Percentiles rank a stretch among this genome's conserved stretches.
Conservation (phyloP, 345 rosid genomes). For the Noccaea caerulescens region DNA sequence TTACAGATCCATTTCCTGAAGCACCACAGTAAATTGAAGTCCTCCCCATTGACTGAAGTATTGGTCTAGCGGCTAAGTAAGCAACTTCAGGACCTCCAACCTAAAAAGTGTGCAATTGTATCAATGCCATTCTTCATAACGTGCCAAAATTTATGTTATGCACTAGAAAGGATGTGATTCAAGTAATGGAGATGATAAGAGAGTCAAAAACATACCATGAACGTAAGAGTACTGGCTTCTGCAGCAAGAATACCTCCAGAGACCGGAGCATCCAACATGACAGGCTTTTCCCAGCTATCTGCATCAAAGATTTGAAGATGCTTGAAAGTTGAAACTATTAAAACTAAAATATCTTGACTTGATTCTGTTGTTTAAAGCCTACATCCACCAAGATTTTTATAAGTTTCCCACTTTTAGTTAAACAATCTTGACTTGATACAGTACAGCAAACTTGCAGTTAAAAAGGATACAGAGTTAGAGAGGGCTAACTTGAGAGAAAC, state of each 20-base stretch:
- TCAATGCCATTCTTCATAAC: background rate
- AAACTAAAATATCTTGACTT: constrained; percentile 16
- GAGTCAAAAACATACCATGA: constrained; percentile 59
- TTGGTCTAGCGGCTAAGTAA: constrained; percentile 65
- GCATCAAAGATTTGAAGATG: constrained; percentile 20
- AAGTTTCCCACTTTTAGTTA: background rate
- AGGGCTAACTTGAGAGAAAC: no score
- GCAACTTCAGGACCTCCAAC: constrained; percentile 91
- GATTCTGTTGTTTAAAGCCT: no score
- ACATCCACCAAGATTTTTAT: background rate
- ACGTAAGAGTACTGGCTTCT: constrained; percentile 83
- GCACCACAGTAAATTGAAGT: constrained; percentile 84
- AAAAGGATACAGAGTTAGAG: no score
- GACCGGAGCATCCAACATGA: constrained; percentile 97
- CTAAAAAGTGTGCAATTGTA: constrained; percentile 46
- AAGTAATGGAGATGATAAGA: constrained; percentile 20
- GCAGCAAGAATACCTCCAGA: constrained; percentile 98
- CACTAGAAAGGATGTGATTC: constrained; percentile 1
- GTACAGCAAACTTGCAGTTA: no score
- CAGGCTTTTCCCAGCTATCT: constrained; percentile 68
- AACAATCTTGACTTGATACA: no score
- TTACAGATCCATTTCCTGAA: constrained; percentile 94
- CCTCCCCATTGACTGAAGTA: constrained; percentile 83
- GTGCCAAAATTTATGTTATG: background rate
- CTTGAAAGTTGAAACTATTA: constrained; percentile 1